phyloP scores from a whole-genome alignment of 345 rosid genomes.

The Laguncularia racemosa region DNA sequence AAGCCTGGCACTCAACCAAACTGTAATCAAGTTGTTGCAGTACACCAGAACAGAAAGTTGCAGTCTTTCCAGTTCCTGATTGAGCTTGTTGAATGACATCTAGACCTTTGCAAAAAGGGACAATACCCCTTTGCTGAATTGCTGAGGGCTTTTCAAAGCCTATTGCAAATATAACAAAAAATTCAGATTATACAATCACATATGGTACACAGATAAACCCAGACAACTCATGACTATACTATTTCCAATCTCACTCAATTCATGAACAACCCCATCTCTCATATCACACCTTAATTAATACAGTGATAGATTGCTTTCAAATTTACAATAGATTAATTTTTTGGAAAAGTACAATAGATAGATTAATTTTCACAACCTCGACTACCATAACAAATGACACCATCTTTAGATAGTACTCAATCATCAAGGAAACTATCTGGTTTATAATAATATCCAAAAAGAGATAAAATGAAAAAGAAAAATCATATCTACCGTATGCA shows the following conservation, averaged over 20 bases:
- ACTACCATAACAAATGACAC: too few relatives aligned
- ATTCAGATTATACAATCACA: neutral
- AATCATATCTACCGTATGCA: conserved; percentile 49
- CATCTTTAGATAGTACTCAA: too few relatives aligned
- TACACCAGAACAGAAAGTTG: conserved; percentile 78
- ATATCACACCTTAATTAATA: too few relatives aligned
- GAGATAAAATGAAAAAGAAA: neutral
- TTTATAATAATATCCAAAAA: neutral
- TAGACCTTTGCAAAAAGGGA: conserved; percentile 69
- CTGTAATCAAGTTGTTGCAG: conserved; percentile 63
- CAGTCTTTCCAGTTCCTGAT: conserved; percentile 79
- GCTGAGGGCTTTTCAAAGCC: conserved; percentile 85
- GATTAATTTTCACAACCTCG: too few relatives aligned
- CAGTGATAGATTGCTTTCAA: too few relatives aligned
- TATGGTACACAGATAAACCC: neutral
- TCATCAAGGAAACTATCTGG: neutral
- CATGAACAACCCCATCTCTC: too few relatives aligned
- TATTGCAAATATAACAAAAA: neutral
- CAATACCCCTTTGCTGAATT: conserved; percentile 79
- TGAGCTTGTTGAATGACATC: conserved; percentile 86
- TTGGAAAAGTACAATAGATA: too few relatives aligned
- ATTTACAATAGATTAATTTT: too few relatives aligned
- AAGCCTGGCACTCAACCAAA: conserved; percentile 64
- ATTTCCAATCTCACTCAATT: too few relatives aligned
- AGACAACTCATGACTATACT: too few relatives aligned